Base-by-base conservation (phyloP, 192 early-diverging fungal species). In the Gaertneriomyces semiglobifer region DNA sequence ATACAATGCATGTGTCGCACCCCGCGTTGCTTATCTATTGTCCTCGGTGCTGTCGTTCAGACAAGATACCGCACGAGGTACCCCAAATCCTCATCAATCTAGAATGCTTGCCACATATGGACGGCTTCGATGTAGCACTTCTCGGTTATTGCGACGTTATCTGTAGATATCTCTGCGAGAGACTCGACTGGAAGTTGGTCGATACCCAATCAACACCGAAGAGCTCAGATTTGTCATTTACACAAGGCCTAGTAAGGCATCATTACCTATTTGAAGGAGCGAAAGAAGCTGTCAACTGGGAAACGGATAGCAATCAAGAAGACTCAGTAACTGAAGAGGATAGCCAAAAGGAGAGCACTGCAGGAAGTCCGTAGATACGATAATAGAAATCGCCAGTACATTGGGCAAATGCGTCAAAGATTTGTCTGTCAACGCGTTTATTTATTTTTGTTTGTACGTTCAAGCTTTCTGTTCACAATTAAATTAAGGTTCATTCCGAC, bases 31-130 rank as follows among this genome's bases (percentile, higher is more conserved):
- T 53, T 11, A 14, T 63, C 2, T 11, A 16, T 53, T 52, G n/a
- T 19, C 20, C 58, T 42, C 47, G 46, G 51, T 10, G 51, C 20
- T 60, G 67, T 16, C 57, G 10, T 69, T 10, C 58, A 76, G 65
- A 88, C 50, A 84, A 87, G 41, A 84, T 96, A 40, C 93, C 93
- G 9, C 86, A 85, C 44, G 61, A 72, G 11, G 88, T 96, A 3
- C 94, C 94, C 0, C 93, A 94, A 61, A 86, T 98, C 10, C 75
- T 98, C 9, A 94, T 98, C 71, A 98, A 98, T 79, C 81, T 87
- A 63, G 93, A 93, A 45, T 86, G 88, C 5, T 88, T 96, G 12
- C 82, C 86, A 20, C 90, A 94, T 61, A 84, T 92, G 73, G 59
- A 42, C 10, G 56, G 85, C 39, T 97, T 97, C 84, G 95, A 95